phyloP scores from a whole-genome alignment of 2,329 filamentous ascomycete genomes.

The Tricladium varicosporioides region DNA sequence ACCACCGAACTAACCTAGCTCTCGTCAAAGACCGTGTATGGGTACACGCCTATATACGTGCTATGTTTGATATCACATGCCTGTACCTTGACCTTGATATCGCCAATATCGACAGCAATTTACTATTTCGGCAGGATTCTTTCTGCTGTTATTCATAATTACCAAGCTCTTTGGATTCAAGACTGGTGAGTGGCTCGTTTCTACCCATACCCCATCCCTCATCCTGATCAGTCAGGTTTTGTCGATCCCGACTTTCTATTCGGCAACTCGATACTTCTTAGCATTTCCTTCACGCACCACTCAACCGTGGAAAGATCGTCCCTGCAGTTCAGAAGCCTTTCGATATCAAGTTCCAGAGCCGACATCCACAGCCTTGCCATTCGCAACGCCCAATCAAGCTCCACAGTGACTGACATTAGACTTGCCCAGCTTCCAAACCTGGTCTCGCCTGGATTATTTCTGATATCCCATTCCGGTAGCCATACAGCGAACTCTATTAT shows the following conservation, averaged over 20 bases:
- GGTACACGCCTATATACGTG: slow-evolving; percentile 18
- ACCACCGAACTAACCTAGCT: slow-evolving; percentile 12
- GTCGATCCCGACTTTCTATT: slow-evolving; percentile 23
- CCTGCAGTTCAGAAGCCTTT: slow-evolving; percentile 24
- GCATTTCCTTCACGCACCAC: slow-evolving; percentile 17
- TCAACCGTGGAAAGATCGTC: slow-evolving; percentile 25
- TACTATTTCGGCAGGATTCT: slow-evolving; percentile 5
- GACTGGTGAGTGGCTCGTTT: slow-evolving; percentile 22
- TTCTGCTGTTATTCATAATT: slow-evolving; percentile 8
- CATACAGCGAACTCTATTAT: slow-evolving; percentile 21
- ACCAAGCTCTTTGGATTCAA: slow-evolving; percentile 15
- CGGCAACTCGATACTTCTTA: slow-evolving; percentile 20
- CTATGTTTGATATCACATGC: slow-evolving; percentile 23
- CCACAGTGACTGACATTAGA: slow-evolving; percentile 20
- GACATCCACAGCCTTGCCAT: slow-evolving; percentile 27
- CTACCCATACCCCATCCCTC: slow-evolving; percentile 8
- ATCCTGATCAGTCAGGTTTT: slow-evolving; percentile 14
- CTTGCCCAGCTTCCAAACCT: slow-evolving; percentile 23
- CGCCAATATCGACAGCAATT: slow-evolving; percentile 13
- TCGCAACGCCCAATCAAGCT: slow-evolving; percentile 26
- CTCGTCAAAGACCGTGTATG: slow-evolving; percentile 23
- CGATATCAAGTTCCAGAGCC: slow-evolving; percentile 25
- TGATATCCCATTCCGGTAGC: slow-evolving; percentile 21
- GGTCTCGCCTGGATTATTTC: slow-evolving; percentile 21
- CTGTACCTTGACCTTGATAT: slow-evolving; percentile 17